phyloP scores from a whole-genome alignment of 1,284 basidiomycete genomes.

The Tetrapyrgos nigripes region DNA sequence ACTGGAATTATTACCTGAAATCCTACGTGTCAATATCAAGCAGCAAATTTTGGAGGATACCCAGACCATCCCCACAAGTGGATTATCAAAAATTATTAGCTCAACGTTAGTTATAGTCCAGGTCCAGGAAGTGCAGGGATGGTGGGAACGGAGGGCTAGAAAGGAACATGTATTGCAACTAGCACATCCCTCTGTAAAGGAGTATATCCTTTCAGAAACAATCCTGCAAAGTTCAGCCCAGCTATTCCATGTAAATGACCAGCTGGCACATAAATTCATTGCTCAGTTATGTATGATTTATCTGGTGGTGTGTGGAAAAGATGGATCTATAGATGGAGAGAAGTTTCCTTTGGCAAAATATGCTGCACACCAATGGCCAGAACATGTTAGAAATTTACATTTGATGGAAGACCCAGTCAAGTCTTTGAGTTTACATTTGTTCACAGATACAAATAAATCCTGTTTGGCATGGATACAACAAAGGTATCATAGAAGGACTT shows the following conservation, averaged over 20 bases:
- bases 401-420: background rate
- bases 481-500: background rate
- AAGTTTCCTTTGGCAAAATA: background rate
- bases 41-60: background rate
- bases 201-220: background rate
- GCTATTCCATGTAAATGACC: background rate
- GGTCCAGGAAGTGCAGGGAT: background rate
- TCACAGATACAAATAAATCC: background rate
- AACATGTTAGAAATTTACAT: background rate
- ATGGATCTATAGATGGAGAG: background rate
- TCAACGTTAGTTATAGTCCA: background rate
- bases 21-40: background rate
- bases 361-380: background rate
- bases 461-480: background rate
- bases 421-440: background rate
- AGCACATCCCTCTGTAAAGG: slow-evolving; percentile 11
- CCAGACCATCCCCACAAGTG: background rate
- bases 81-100: background rate
- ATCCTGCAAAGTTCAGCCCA: background rate
- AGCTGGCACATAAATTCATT: background rate
- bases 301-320: background rate
- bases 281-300: slow-evolving; percentile 5
- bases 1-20: background rate
- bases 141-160: background rate
- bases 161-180: slow-evolving; percentile 1